Conservation (phyloP, 345 rosid genomes). For the Toxicodendron radicans region DNA sequence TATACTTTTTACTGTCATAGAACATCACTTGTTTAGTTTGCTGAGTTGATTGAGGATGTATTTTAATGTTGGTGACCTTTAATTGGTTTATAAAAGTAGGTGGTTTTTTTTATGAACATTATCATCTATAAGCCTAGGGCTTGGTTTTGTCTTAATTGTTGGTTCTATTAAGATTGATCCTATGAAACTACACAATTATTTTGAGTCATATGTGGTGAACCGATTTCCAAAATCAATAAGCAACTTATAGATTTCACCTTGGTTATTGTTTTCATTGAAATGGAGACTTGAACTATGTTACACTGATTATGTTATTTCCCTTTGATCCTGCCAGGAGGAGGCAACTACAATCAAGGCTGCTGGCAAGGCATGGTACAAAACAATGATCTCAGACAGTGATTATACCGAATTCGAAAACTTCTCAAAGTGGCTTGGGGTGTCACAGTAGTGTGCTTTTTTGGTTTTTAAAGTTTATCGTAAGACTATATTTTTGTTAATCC, state of each 20-base stretch:
- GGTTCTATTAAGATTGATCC: no score
- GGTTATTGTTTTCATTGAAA: neutral
- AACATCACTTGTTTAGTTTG: no score
- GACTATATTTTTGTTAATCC: constrained; percentile 14
- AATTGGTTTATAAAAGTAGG: no score
- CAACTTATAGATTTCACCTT: neutral
- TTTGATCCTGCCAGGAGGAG: constrained; percentile 61
- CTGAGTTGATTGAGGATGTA: no score
- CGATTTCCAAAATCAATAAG: neutral
- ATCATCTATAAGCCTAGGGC: no score
- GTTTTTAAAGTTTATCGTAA: neutral
- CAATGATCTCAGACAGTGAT: constrained; percentile 93
- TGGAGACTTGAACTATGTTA: no score
- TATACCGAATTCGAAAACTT: constrained; percentile 83
- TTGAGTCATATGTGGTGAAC: neutral
- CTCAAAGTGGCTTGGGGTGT: constrained; percentile 81
- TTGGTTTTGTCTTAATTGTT: no score
- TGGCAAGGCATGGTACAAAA: constrained; percentile 90
- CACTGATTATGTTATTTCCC: neutral
- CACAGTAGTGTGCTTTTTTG: constrained; percentile 45
- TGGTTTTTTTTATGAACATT: no score
- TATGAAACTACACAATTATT: no score
- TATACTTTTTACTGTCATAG: no score
- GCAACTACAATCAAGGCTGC: constrained; percentile 69
- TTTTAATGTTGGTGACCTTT: no score